Base-by-base conservation (phyloP, 2,329 filamentous ascomycete genomes). In the Ceratocystis destructans region DNA sequence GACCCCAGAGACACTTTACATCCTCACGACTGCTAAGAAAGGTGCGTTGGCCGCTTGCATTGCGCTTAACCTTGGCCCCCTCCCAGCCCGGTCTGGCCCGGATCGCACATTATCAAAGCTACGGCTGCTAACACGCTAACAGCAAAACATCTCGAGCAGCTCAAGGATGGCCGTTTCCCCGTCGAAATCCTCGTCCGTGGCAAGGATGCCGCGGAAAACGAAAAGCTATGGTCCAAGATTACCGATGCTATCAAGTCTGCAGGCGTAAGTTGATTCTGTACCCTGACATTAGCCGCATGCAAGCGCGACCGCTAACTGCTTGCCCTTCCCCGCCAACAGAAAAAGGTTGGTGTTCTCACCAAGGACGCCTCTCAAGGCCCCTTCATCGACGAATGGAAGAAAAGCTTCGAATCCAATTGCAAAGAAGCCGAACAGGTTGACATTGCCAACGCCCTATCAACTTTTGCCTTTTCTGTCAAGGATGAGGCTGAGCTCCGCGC, bases 11-110 rank as follows among this genome's bases (percentile, higher is more conserved):
- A 85, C 86, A 61, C 81, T 97, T 71, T 95, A 94, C 77, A 87
- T 97, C 68, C 86, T 99, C 70, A 99, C 94, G 5, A 99, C 94
- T 5, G 87, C 90, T 68, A 99, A 99, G 79, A 99, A 99, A 85
- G 93, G 91, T 96, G 74, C 48, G 70, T n/a, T 25, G 5, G 22
- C 15, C 44, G 46, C n/a, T 33, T 31, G 28, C 48, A 50, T n/a
- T 33, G 5, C 45, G 61, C 41, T 44, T 28, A 25, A 53, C 48
- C 48, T 22, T 53, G 12, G 46, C 7, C 6, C 22, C 12, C 31
- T 41, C 46, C 10, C 48, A 2, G n/a, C 31, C 12, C 48, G 2
- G n/a, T 20, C 12, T 22, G 5, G 4, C 45, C 8, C 20, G 17
- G 17, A 25, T n/a, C 4, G 10, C 20, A 57, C 22, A 12, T 20